Base-by-base conservation (phyloP, 164 flowering plant species). In the Hamamelis virginiana region DNA sequence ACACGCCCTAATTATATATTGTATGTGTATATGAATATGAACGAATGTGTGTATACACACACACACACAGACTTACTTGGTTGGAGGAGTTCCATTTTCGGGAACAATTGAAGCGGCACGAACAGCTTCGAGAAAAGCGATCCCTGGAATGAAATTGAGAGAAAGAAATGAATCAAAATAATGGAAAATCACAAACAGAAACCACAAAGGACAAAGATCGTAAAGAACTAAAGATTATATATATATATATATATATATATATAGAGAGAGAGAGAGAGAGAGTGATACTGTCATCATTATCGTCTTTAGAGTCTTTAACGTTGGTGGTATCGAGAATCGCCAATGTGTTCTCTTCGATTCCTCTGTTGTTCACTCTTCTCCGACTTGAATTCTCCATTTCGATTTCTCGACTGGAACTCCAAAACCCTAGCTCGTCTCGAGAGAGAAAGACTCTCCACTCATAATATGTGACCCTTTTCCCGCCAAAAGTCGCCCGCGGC, bases 61-160 rank as follows among this genome's bases (percentile, higher is more conserved):
- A 33, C 4, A 33, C 4, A 33, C 4, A 33, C 4, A 33, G 5
- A 69, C 50, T 46, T 83, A 93, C 96, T 75, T 68, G 41, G 95
- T 85, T 0, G 98, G 94, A 64, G 85, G 79, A 60, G 58, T 68
- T 71, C 84, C 86, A 62, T 53, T 67, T 45, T 78, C 83, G 0
- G 88, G 74, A 56, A 82, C 75, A 64, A 91, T 57, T 14, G 86
- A 86, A 66, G 86, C 70, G 56, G 84, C 75, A 0, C 92, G 96
- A 73, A 93, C 96, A 66, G 92, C 97, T 74, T 91, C 87, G 8
- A 93, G 82, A 76, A 87, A 93, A 56, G 91, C 73, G 45, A 91
- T 70, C 56, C 94, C 97, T 88, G 62, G 60, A n/a, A 45, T 59
- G 62, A 0, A 38, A 63, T 55, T 51, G 46, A 21, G 28, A 58